Conservation (phyloP, 2,329 filamentous ascomycete genomes). For the Calcarisporium arbuscula region DNA sequence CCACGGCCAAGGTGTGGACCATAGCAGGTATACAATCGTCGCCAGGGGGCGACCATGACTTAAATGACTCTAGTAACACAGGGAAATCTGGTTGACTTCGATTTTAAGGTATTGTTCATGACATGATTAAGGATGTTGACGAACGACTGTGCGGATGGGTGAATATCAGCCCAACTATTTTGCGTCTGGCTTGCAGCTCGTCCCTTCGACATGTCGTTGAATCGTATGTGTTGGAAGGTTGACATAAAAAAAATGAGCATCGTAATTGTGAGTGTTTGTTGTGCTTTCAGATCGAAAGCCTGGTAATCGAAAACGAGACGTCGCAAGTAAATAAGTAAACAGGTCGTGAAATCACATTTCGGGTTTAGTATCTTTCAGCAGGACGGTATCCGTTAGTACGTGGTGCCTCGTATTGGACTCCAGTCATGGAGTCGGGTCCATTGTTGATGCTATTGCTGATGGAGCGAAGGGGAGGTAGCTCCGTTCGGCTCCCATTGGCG, state of each 20-base stretch:
- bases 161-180: slow-evolving; percentile 2
- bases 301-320: no score
- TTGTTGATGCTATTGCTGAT: slow-evolving; percentile 37
- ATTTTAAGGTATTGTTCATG: slow-evolving; percentile 5
- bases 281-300: no score
- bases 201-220: slow-evolving; percentile 11
- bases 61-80: slow-evolving; percentile 13
- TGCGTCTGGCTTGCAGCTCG: slow-evolving; percentile 1
- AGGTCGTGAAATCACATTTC: neutral
- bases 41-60: slow-evolving; percentile 1
- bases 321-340: no score
- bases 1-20: slow-evolving; percentile 2
- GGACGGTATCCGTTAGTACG: slow-evolving; percentile 40
- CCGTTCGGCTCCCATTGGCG: slow-evolving; percentile 31
- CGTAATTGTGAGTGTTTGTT: slow-evolving; percentile 1
- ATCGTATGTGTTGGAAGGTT: slow-evolving; percentile 9
- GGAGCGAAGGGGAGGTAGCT: slow-evolving; percentile 52
- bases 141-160: no score
- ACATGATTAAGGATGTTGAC: slow-evolving; percentile 1
- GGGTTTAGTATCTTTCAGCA: slow-evolving; percentile 28
- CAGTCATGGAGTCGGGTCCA: slow-evolving; percentile 57
- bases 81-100: slow-evolving; percentile 6
- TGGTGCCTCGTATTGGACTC: slow-evolving; percentile 54
- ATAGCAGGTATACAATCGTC: slow-evolving; percentile 10
- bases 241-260: slow-evolving; percentile 5